Conservation (phyloP, 202 grass and related monocot species). For the Setaria viridis region DNA sequence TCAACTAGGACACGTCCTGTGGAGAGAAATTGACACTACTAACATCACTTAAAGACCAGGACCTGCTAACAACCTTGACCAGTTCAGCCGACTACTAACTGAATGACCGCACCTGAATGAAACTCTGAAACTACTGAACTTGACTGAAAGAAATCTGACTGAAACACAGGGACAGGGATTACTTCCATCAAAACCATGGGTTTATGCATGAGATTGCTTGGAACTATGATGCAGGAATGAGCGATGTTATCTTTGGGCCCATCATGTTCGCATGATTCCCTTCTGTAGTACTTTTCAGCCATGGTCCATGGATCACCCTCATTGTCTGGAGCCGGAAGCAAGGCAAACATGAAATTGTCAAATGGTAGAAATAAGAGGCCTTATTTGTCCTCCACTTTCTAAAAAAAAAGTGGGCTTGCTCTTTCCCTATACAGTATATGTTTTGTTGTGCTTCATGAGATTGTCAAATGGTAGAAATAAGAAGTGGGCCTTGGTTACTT, state of each 20-base stretch:
- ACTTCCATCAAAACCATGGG: constrained; percentile 12
- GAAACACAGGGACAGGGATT: too few relatives aligned
- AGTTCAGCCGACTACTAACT: too few relatives aligned
- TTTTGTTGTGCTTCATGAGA: not conserved
- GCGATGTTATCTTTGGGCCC: constrained; percentile 38
- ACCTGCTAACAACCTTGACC: too few relatives aligned
- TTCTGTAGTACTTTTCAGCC: constrained; percentile 55
- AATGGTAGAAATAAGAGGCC: constrained; percentile 39
- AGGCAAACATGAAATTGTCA: constrained; percentile 39
- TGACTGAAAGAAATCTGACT: too few relatives aligned
- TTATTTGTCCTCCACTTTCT: not conserved
- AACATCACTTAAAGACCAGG: too few relatives aligned
- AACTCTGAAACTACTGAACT: too few relatives aligned
- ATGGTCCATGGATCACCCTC: constrained; percentile 49
- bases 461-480: not conserved
- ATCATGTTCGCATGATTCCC: constrained; percentile 55
- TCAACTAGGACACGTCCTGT: too few relatives aligned
- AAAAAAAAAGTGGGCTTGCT: not conserved
- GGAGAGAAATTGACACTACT: too few relatives aligned
- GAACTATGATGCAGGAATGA: constrained; percentile 60
- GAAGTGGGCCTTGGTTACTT: not conserved
- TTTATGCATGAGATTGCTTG: constrained; percentile 51
- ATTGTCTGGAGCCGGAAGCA: constrained; percentile 52
- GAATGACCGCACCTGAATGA: too few relatives aligned
- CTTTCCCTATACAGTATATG: not conserved